A percentile compares a stretch with the other conserved stretches of the same genome.
Evolutionary conservation across 2,329 filamentous ascomycete species (phyloP).

Genomic region (Colletotrichum tofieldiae): DNA sequence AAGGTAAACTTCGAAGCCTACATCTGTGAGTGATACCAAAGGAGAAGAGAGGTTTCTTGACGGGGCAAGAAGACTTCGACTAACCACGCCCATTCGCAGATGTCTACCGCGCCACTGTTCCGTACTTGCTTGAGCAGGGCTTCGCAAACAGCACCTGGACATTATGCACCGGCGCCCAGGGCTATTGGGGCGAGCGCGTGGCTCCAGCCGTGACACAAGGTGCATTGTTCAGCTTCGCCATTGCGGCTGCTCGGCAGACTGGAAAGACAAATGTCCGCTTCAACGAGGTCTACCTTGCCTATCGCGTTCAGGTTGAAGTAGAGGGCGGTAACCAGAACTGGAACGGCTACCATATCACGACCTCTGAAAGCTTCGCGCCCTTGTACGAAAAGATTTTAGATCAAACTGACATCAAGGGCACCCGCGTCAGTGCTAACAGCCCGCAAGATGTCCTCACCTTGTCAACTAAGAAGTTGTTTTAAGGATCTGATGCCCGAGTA

Average conservation of each 20-base stretch:
- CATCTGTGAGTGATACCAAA: conserved; percentile 48
- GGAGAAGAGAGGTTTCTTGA: too few species aligned
- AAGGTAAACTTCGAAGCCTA: conserved; percentile 49
- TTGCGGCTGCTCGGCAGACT: conserved; percentile 50
- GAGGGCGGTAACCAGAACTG: not conserved
- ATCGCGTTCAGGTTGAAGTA: conserved; percentile 49
- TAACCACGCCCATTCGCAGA: conserved; percentile 36
- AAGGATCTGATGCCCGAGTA: not conserved
- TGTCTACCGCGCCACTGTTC: conserved; percentile 52
- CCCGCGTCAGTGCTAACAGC: not conserved
- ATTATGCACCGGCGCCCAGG: conserved; percentile 51
- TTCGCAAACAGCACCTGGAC: conserved; percentile 50
- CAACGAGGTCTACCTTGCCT: conserved; percentile 57
- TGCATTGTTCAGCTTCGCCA: conserved; percentile 54
- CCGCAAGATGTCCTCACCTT: not conserved
- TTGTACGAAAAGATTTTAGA: conserved; percentile 1
- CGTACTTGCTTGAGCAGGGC: conserved; percentile 50
- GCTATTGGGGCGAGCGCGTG: conserved; percentile 46
- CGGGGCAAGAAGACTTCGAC: not conserved
- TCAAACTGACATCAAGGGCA: conserved; percentile 5
- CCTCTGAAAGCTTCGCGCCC: not conserved
- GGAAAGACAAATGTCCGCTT: conserved; percentile 54
- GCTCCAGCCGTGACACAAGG: conserved; percentile 53
- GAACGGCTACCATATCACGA: not conserved
- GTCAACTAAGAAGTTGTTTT: not conserved